Base-by-base conservation (phyloP, 2,329 filamentous ascomycete genomes). In the Ceratocystiopsis sp. region DNA sequence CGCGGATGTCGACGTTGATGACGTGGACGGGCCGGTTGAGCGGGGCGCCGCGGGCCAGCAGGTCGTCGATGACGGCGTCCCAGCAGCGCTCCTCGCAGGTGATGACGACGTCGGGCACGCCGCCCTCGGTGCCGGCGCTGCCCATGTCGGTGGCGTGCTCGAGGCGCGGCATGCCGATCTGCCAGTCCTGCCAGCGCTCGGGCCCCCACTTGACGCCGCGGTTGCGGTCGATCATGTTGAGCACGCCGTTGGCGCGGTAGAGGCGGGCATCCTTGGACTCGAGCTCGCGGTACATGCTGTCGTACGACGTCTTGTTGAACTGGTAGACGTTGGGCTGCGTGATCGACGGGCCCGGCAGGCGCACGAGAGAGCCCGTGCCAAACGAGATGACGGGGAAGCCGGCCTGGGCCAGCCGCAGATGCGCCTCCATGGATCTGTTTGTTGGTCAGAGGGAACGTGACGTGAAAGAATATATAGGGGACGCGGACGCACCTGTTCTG, bases 51-150 rank as follows among this genome's bases (percentile, higher is more conserved):
- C 93, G 75, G 53, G 78, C 83, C 48, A 94, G 75, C 42, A 98
- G 67, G 58, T 98, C 89, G 54, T 98, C 91, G 12, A 98, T 73
- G 33, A 98, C 91, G 5, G 91, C 87, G 61, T 98, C 91, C 85
- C 93, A 98, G 58, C 91, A 98, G 47, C 91, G 72, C 63, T 98
- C 91, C 60, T 98, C 91, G 57, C 91, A 98, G 1, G 91, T 98
- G 52, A 98, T 87, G 46, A 98, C 87, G 8, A 96, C 68, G 57
- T 98, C 91, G 0, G 94, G 87, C 4, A 93, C 70, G 8, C 91
- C 91, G 9, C 80, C 82, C 59, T 98, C 91, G 9, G 83, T 82
- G 15, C 91, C 91, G 16, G 72, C 59, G 45, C 77, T 78, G 19
- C 91, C 91, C 55, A 80, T 77, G 57, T 95, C 81, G 38, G 71